These are phyloP conservation scores for Irpex sp. DNA, from an alignment of 1,284 basidiomycete genomes.

Conservation along the genomic window DNA sequence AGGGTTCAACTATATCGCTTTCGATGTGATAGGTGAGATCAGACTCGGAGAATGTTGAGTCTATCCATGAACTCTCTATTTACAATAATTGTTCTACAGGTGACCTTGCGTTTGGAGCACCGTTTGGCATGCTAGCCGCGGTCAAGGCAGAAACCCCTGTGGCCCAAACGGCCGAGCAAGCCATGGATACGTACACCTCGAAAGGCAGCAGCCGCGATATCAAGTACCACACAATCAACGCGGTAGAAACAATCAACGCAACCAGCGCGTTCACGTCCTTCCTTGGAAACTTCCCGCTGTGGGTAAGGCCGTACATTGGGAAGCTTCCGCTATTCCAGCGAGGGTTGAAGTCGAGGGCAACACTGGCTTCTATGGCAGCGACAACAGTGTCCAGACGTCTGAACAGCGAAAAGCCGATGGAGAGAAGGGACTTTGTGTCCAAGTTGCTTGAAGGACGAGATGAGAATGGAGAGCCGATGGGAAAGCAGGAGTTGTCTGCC, in stretches of 20 bases:
- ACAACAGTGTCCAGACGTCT: slow-evolving; percentile 7
- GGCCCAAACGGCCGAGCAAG: not conserved
- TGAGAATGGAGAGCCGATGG: slow-evolving; percentile 4
- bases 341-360: not conserved
- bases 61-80: too few species aligned
- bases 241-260: not conserved
- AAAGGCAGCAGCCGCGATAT: not conserved
- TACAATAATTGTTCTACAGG: not conserved
- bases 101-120: slow-evolving; percentile 80
- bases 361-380: slow-evolving; percentile 2
- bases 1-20: not conserved
- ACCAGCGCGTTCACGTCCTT: not conserved
- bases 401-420: not conserved
- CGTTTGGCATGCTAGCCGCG: slow-evolving; percentile 70
- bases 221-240: not conserved
- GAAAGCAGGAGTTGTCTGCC: not conserved
- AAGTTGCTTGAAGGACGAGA: not conserved
- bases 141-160: not conserved
- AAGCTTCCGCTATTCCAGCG: not conserved
- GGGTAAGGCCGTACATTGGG: not conserved
- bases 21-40: not conserved
- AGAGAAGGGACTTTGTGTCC: slow-evolving; percentile 5
- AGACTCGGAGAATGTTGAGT: too few species aligned
- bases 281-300: not conserved
- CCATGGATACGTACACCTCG: not conserved